phyloP scores from a whole-genome alignment of 345 rosid genomes.

The Viola odorata region DNA sequence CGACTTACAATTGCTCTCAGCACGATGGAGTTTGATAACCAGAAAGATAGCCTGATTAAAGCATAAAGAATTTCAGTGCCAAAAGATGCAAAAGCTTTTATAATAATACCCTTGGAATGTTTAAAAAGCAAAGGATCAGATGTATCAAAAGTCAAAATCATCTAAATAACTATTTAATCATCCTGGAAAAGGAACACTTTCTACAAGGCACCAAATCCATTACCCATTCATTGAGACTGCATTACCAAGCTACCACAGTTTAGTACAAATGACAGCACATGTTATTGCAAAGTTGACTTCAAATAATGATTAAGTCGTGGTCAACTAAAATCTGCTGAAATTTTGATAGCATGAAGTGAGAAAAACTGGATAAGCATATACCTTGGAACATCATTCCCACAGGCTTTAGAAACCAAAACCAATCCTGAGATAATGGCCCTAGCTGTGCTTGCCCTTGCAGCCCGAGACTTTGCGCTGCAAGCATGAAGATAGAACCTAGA shows the following conservation, averaged over 20 bases:
- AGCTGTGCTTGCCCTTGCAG: conserved; percentile 61
- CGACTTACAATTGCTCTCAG: conserved; percentile 61
- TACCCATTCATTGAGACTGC: not conserved
- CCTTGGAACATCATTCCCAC: conserved; percentile 95
- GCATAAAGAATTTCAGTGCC: conserved; percentile 9
- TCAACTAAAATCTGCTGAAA: conserved; percentile 4
- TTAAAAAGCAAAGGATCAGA: not conserved
- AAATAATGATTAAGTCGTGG: not conserved
- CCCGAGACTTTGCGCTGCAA: conserved; percentile 43
- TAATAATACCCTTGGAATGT: conserved; percentile 7
- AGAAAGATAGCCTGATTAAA: conserved; percentile 72
- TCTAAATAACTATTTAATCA: not conserved
- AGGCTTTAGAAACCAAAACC: conserved; percentile 81
- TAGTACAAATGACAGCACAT: not conserved
- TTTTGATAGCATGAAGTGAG: conserved; percentile 4
- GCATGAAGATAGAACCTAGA: conserved; percentile 79
- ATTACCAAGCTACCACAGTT: not conserved
- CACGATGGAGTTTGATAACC: conserved; percentile 80
- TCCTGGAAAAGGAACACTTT: not conserved
- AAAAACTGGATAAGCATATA: conserved; percentile 17
- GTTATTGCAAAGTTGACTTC: not conserved
- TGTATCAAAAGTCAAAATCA: not conserved
- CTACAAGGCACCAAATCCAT: not conserved
- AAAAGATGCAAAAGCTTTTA: not conserved
- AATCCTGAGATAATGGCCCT: conserved; percentile 78